These are phyloP conservation scores for Blastocystis sp. DNA, from an alignment of 352 stramenopile genomes.

Conservation along the genomic window DNA sequence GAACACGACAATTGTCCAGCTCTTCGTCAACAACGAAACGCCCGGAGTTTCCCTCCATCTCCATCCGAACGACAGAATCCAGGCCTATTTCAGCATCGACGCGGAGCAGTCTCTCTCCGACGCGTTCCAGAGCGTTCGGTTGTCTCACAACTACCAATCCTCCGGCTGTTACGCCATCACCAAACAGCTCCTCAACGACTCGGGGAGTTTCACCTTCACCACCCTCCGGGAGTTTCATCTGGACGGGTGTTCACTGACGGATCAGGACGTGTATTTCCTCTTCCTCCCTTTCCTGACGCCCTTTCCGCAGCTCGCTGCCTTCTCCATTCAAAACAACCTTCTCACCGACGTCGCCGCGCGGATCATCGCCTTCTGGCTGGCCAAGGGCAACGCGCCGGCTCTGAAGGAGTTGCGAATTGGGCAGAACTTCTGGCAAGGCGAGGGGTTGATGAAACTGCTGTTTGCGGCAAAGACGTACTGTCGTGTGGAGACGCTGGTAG, in stretches of 20 bases:
- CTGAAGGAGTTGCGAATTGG: slow-evolving; percentile 6
- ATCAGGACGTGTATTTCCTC: slow-evolving; percentile 34
- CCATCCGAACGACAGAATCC: neutral
- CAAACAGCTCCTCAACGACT: neutral
- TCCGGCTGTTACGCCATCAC: neutral
- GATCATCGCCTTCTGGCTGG: slow-evolving; percentile 12
- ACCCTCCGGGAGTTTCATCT: neutral
- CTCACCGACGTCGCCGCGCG: slow-evolving; percentile 10
- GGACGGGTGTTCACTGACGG: neutral
- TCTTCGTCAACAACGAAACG: neutral
- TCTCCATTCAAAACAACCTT: neutral
- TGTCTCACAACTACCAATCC: neutral
- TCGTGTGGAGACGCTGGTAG: neutral
- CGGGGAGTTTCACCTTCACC: neutral
- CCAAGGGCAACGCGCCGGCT: neutral
- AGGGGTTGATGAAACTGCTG: slow-evolving; percentile 16
- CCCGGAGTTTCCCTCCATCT: neutral
- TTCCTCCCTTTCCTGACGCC: neutral
- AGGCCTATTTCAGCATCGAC: neutral
- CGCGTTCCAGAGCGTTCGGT: neutral
- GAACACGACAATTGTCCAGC: neutral
- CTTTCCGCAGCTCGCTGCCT: neutral
- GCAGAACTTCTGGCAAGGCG: slow-evolving; percentile 27
- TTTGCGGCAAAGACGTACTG: neutral
- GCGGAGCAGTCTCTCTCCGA: neutral